Percentiles rank a stretch among this genome's conserved stretches.
phyloP scores from a whole-genome alignment of 148 eudicot species.

The Rhododendron molle region DNA sequence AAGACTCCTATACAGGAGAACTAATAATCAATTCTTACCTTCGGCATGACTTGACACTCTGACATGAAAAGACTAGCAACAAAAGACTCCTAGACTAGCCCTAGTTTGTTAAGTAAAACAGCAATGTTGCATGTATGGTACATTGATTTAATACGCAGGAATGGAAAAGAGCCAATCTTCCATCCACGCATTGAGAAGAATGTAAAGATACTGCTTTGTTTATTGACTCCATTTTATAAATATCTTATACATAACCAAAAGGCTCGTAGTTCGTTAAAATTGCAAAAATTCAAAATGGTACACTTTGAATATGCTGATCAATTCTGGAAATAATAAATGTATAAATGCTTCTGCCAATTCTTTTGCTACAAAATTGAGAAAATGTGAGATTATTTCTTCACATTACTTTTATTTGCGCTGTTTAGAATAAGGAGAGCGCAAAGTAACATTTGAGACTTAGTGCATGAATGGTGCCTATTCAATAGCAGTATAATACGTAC shows the following conservation, averaged over 20 bases:
- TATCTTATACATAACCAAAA: not conserved
- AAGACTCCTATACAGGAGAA: not conserved
- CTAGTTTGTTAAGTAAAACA: not conserved
- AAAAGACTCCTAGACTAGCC: not conserved
- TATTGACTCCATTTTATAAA: not conserved
- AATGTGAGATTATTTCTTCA: not conserved
- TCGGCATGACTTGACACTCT: not conserved
- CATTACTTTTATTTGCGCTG: not conserved
- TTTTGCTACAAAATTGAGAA: not conserved
- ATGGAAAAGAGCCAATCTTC: not conserved
- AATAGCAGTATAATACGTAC: not conserved
- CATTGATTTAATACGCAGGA: not conserved
- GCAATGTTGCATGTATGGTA: not conserved
- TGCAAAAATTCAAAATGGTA: not conserved
- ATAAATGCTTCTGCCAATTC: not conserved
- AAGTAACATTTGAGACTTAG: not conserved
- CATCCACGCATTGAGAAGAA: not conserved
- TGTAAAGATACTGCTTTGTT: not conserved
- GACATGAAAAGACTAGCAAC: not conserved
- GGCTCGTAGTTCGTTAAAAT: not conserved
- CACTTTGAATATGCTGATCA: not conserved
- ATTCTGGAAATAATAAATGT: not conserved
- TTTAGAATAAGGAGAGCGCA: not conserved
- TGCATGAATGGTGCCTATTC: not conserved
- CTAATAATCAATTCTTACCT: not conserved